Evolutionary conservation across 805 yeast species (phyloP).

Genomic region (Suhomyces sp.): DNA sequence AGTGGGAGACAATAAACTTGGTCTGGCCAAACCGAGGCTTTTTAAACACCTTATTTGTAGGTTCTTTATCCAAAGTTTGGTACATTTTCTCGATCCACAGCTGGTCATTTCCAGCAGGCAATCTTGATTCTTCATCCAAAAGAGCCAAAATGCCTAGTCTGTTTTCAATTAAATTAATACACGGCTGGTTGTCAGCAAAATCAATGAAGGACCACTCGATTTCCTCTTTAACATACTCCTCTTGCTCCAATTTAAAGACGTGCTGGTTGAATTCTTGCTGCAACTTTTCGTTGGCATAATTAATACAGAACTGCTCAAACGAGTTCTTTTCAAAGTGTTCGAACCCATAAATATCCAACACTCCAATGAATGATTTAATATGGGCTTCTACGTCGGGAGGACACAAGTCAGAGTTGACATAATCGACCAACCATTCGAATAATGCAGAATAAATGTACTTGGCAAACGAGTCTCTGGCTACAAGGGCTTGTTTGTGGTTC

Average conservation of each 20-base stretch:
- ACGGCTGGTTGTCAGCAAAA: constrained; percentile 94
- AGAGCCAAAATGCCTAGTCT: constrained; percentile 83
- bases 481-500: constrained; percentile 78
- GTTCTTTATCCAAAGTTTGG: constrained; percentile 76
- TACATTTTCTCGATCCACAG: constrained; percentile 90
- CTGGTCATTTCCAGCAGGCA: constrained; percentile 91
- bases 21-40: constrained; percentile 94
- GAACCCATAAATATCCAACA: constrained; percentile 94
- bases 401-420: constrained; percentile 78
- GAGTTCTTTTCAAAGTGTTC: constrained; percentile 94
- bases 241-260: constrained; percentile 95
- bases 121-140: constrained; percentile 90
- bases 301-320: constrained; percentile 96
- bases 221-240: constrained; percentile 86
- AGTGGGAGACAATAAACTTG: constrained; percentile 86
- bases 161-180: constrained; percentile 87
- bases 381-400: constrained; percentile 62
- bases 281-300: constrained; percentile 93
- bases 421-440: constrained; percentile 91
- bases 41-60: constrained; percentile 73
- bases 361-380: constrained; percentile 82
- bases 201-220: constrained; percentile 97
- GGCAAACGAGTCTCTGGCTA: constrained; percentile 95
- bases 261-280: constrained; percentile 98
- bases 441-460: constrained; percentile 88